Base-by-base conservation (phyloP, 495 filamentous ascomycete genomes). In the Thermochaetoides thermophila region DNA sequence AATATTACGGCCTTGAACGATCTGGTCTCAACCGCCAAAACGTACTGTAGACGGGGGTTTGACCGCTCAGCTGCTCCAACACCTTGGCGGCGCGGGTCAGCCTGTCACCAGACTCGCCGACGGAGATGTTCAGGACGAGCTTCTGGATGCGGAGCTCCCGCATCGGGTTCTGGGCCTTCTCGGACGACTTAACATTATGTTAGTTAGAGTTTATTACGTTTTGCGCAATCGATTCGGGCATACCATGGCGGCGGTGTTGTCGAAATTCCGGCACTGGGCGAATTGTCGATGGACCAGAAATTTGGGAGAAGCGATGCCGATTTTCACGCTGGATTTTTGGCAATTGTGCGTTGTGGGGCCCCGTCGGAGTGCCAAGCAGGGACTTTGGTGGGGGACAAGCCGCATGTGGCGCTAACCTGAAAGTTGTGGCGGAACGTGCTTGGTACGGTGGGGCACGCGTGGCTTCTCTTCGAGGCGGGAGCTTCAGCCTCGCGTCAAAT, bases 101-200 rank as follows among this genome's bases (percentile, higher is more conserved):
- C 78, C 91, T 92, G 66, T 99, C 91, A 78, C 91, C 91, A 74
- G 91, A 96, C 73, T 99, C 91, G 68, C 91, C 91, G 60, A 99
- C 91, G 39, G 79, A 93, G 74, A 99, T 99, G 77, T 99, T 99
- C 58, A 99, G 86, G 61, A 96, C 89, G 66, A 99, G 84, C 74
- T 99, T 99, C 69, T 94, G 84, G 70, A 99, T 93, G 70, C 84
- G 81, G 59, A 99, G 82, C 71, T 96, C 86, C 68, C 84, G 81
- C 91, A 96, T 96, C 66, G 89, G 86, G 74, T 97, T 97, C 53
- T 71, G 67, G 65, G 68, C 68, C 72, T 96, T 87, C 57, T 84
- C 72, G 61, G 63, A 57, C 57, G 63, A 36, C 26, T 33, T 35
- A 24, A 51, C 40, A 45, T n/a, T n/a, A n/a, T 54, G 49, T 48